Evolutionary conservation across 805 yeast genomes (phyloP), one percentile per base, ranked within the genome.

Genomic region (Tanozyma kutaoensis): DNA sequence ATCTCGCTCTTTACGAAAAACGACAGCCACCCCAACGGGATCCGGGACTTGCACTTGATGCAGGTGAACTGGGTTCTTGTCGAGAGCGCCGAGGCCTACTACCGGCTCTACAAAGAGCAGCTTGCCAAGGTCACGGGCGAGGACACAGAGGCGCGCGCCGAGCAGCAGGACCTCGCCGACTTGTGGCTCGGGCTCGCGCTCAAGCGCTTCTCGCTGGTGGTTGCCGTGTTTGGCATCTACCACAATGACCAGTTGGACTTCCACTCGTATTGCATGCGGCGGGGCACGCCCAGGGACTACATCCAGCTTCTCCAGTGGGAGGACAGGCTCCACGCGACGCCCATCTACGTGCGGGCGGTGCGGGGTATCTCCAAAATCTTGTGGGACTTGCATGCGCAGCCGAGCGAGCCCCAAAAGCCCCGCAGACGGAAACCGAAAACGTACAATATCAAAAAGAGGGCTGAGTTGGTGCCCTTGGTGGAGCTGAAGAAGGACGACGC

Each of bases 41-140:
- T 88, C 24, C 74, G 72, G 38, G 96, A 91, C 46, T 60, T 88
- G 40, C 93, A 81, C 43, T 63, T 69, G 18, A 78, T 91, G 76
- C 96, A 91, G 55, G 86, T 78, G n/a, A 68, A 75, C 27, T 85
- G 96, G 94, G 82, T 84, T 35, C 54, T 91, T 36, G 52, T 67
- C 12, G 95, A 84, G 46, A 73, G 77, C 47, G 96, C 91, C 2
- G 93, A 80, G 43, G 76, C 91, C 3, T 84, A 81, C 40, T 50
- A 55, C 27, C 69, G 95, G 40, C 42, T 71, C 23, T 77, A 70
- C 37, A 37, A 42, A 17, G 40, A 46, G 14, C 42, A 42, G 24
- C 33, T 41, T 24, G 25, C 30, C 6, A 36, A 47, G 26, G 29
- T 39, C 30, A 26, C 27, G 8, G 35, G 29, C 0, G 25, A 26